phyloP scores from a whole-genome alignment of 768 basidiomycete species.

The Pholiota microspora region DNA sequence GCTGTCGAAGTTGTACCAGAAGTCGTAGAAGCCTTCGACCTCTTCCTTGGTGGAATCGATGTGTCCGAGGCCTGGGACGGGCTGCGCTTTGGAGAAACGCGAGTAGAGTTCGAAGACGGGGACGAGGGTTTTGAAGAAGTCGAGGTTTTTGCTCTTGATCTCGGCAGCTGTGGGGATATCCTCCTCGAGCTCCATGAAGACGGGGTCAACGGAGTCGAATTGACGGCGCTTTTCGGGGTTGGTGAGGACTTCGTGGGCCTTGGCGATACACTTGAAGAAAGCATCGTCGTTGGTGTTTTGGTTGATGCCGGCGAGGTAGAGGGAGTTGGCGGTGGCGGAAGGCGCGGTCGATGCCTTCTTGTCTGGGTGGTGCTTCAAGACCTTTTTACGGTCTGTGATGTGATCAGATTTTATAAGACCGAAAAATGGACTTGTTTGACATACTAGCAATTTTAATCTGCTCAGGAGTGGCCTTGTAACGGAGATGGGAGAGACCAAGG shows the following conservation, averaged over 20 bases:
- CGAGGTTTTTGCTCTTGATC: slow-evolving; percentile 55
- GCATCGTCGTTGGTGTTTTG: slow-evolving; percentile 93
- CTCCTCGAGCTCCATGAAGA: slow-evolving; percentile 68
- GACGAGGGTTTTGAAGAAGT: slow-evolving; percentile 72
- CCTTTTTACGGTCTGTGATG: slow-evolving; percentile 90
- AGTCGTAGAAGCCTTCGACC: slow-evolving; percentile 95
- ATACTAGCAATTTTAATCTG: slow-evolving; percentile 97
- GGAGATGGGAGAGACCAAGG: slow-evolving; percentile 87
- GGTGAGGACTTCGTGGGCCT: slow-evolving; percentile 93
- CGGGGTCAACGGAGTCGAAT: slow-evolving; percentile 94
- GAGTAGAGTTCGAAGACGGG: slow-evolving; percentile 90
- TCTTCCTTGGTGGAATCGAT: slow-evolving; percentile 71
- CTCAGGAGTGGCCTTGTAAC: slow-evolving; percentile 81
- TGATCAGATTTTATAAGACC: slow-evolving; percentile 1
- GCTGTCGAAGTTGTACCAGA: slow-evolving; percentile 99
- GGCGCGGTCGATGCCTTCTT: slow-evolving; percentile 64
- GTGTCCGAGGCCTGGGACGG: slow-evolving; percentile 78
- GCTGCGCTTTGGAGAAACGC: slow-evolving; percentile 86
- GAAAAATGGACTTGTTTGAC: slow-evolving; percentile 48
- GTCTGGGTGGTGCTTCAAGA: slow-evolving; percentile 98
- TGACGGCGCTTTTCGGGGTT: slow-evolving; percentile 86
- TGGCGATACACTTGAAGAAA: slow-evolving; percentile 99
- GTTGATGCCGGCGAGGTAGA: slow-evolving; percentile 51
- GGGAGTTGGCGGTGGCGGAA: slow-evolving; percentile 26
- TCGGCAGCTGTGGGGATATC: slow-evolving; percentile 69